Base-by-base conservation (phyloP, 1,139 yeast species). In the Debaryomyces singareniensis region DNA sequence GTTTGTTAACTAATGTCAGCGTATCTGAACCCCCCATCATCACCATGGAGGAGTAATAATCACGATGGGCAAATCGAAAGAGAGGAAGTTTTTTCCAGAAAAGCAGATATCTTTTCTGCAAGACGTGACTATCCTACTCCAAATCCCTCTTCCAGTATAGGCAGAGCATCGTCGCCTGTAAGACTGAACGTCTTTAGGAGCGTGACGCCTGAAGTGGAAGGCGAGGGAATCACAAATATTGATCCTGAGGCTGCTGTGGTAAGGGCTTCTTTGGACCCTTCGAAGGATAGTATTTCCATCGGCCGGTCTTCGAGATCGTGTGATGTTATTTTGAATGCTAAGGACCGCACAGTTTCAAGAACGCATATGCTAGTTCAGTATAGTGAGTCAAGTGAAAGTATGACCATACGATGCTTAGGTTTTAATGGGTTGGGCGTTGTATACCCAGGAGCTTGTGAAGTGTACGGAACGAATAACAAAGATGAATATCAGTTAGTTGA, bases 291-390 rank as follows among this genome's bases (percentile, higher is more conserved):
- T 15, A 41, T 65, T 26, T 42, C 53, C 6, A 54, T 83, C 35
- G 93, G 93, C 5, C 65, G 93, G 38, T 78, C 86, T 4, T 74
- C 85, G 12, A 65, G 69, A 47, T 58, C 77, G 13, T 69, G 82
- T 39, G 79, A 75, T 35, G 73, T 73, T 43, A 71, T 71, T 33
- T 59, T 80, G 34, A 58, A 71, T 28, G 58, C 77, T 27, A 57
- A 54, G 4, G 71, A 81, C 49, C 76, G 75, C 47, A 67, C 68
- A 27, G 73, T 85, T 20, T 82, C 93, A 5, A 70, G 95, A 34
- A 64, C 69, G 13, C 95, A 85, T 53, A 68, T 80, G 29, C 43
- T 50, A 14, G 41, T 63, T 11, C 42, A 49, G 24, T 51, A 55
- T 36, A 7, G 10, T 5, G 29, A 20, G 14, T 13, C 20, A 7